Base-by-base conservation (phyloP, 1,139 yeast genomes). In the Yamadazyma blattariae region DNA sequence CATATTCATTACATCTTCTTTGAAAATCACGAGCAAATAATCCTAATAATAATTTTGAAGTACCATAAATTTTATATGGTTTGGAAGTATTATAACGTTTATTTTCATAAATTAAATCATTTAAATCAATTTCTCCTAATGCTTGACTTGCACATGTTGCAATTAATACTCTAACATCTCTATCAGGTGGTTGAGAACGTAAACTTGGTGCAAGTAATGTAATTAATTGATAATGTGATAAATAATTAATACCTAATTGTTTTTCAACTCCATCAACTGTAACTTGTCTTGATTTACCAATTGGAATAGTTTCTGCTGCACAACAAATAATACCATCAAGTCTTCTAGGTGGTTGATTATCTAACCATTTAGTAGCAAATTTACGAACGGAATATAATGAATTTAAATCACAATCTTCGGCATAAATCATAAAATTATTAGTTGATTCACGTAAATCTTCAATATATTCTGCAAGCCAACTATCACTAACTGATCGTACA, bases 311-410 rank as follows among this genome's bases (percentile, higher is more conserved):
- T 36, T 87, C 90, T 9, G 88, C 92, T 2, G 97, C 97, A 61
- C 90, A 80, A 52, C 96, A 85, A 5, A 92, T 60, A 13, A 92
- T 74, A 40, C 95, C 95, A 56, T 92, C 98, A 36, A 92, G 66
- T 38, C 98, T 62, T 48, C 98, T 71, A 6, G 97, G 95, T 1
- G 97, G 96, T 27, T 80, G 68, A 54, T 86, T 89, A 57, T 92
- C 96, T 40, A 92, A 69, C 97, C 97, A 92, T 44, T 73, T 80
- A 2, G 98, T 90, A 21, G 96, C 97, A 65, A 92, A 92, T 55
- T 81, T 79, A 47, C 98, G 71, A n/a, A 92, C 72, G 6, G 90
- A 79, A 54, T 82, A 68, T 41, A 92, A 65, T 37, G 87, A 81
- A 18, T 78, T 70, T 41, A 92, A 67, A 56, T 94, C 95, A 57